Evolutionary conservation across 2,329 filamentous ascomycete genomes (phyloP), one percentile per base, ranked within the genome.

Genomic region (Fusarium staphyleae): DNA sequence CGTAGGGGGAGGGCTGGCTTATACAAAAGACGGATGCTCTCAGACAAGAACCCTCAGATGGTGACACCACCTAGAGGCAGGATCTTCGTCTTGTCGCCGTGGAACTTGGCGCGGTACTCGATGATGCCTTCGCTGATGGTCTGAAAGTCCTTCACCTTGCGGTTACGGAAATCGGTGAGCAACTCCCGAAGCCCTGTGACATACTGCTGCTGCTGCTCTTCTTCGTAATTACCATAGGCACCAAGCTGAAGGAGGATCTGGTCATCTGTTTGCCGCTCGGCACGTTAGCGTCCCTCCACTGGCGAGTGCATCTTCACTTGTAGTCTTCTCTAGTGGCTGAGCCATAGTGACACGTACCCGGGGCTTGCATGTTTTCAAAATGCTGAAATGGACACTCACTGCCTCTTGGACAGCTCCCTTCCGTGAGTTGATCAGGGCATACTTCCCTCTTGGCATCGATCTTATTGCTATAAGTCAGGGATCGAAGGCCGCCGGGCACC

Each of bases 401-500:
- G 69, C 93, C 90, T 63, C 88, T 87, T 24, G 81, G 73, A 60
- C 95, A 98, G 62, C 80, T 77, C 55, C 86, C 85, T 45, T 86
- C 87, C 40, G 81, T 79, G 58, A 90, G 77, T 73, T 96, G 90
- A 66, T 85, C 88, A 30, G 86, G 87, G 74, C 95, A 99, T 41
- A 98, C 70, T 57, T 84, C 83, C 65, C 83, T 87, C 55, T 85
- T 80, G 18, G 87, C 81, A 70, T 97, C 87, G 74, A 99, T 96
- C 65, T 87, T 88, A 74, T 96, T 90, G 76, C 91, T 97, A 77
- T 93, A 98, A 35, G 93, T 98, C 78, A 96, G 81, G 60, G 95
- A 98, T 70, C 89, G 87, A 69, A 92, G 88, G 35, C 93, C 93
- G 57, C 87, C 88, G 49, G 84, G 72, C 51, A 96, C 86, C 50